Conservation (phyloP, 345 rosid species). For the Arabidopsis arenosa region DNA sequence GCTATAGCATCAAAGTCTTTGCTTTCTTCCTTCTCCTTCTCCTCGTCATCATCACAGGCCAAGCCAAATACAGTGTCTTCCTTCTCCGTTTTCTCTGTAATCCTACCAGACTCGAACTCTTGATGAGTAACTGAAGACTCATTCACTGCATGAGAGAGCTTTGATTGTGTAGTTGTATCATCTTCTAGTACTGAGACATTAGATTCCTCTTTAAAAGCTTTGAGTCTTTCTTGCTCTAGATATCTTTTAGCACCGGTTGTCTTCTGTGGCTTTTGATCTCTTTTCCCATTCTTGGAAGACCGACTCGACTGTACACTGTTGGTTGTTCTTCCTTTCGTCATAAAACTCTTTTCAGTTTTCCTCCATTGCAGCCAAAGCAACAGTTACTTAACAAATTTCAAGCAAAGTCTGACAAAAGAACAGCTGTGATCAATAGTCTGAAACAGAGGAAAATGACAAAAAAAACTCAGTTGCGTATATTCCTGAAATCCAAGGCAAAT, state of each 20-base stretch:
- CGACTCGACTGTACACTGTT: slow-evolving; percentile 56
- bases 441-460: slow-evolving; percentile 25
- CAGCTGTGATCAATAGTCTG: slow-evolving; percentile 17
- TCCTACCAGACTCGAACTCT: slow-evolving; percentile 57
- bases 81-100: slow-evolving; percentile 37
- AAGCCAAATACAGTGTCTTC: slow-evolving; percentile 56
- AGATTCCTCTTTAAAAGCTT: slow-evolving; percentile 52
- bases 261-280: slow-evolving; percentile 52
- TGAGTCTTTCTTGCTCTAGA: slow-evolving; percentile 52
- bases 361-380: slow-evolving; percentile 38
- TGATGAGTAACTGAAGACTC: slow-evolving; percentile 50
- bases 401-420: neutral
- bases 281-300: slow-evolving; percentile 54
- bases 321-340: slow-evolving; percentile 56
- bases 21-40: slow-evolving; percentile 40
- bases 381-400: slow-evolving; percentile 30
- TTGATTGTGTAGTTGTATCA: slow-evolving; percentile 54
- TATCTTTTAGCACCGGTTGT: slow-evolving; percentile 46
- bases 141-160: slow-evolving; percentile 34
- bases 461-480: slow-evolving; percentile 33
- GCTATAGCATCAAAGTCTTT: slow-evolving; percentile 2
- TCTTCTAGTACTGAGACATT: slow-evolving; percentile 12
- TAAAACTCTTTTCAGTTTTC: slow-evolving; percentile 44
- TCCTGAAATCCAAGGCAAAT: slow-evolving; percentile 31
- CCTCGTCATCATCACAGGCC: slow-evolving; percentile 34